These are phyloP conservation scores for Delitschia confertaspora DNA, from an alignment of 495 filamentous ascomycete genomes.

Conservation along the genomic window DNA sequence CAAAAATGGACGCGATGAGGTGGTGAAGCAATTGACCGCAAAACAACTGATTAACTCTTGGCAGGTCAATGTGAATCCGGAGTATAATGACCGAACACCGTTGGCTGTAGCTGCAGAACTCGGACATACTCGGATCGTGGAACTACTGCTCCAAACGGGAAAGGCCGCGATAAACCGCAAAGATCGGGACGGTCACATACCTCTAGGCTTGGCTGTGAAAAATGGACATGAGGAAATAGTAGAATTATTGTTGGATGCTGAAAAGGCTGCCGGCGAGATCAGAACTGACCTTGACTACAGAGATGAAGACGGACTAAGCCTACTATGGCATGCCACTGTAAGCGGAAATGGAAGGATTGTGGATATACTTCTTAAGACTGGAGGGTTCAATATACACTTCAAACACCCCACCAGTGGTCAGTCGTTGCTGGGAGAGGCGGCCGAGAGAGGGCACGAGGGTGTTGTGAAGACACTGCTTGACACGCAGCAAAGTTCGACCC, in stretches of 20 bases:
- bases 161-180: neutral
- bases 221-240: slow-evolving; percentile 8
- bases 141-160: slow-evolving; percentile 10
- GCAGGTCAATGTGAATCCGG: slow-evolving; percentile 12
- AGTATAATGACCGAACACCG: slow-evolving; percentile 5
- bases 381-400: neutral
- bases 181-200: slow-evolving; percentile 5
- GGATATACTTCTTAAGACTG: neutral
- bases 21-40: too few relatives aligned
- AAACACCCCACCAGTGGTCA: too few relatives aligned
- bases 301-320: too few relatives aligned
- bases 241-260: neutral
- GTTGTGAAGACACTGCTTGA: slow-evolving; percentile 14
- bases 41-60: slow-evolving; percentile 8
- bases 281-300: neutral
- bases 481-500: too few relatives aligned
- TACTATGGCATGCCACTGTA: neutral
- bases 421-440: neutral
- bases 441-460: slow-evolving; percentile 4
- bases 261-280: neutral
- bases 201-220: slow-evolving; percentile 12
- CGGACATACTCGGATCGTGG: slow-evolving; percentile 3
- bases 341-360: neutral
- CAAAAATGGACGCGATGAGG: slow-evolving; percentile 4
- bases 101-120: slow-evolving; percentile 4